These are phyloP conservation scores for Aureobasidium sp. DNA, from an alignment of 2,329 filamentous ascomycete genomes.

Conservation along the genomic window DNA sequence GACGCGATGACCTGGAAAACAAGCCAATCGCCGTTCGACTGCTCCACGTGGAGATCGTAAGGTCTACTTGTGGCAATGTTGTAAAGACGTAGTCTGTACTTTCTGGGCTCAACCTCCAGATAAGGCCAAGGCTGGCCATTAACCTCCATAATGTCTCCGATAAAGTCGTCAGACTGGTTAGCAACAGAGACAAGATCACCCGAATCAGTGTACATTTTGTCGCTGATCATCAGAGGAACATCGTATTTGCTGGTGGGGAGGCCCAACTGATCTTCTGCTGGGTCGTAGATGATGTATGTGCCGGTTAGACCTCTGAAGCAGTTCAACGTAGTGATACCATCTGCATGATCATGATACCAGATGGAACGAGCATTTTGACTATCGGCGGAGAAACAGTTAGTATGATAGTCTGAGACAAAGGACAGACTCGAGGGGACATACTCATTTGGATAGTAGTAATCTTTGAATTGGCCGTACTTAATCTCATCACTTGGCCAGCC, in stretches of 20 bases:
- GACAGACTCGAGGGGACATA: neutral
- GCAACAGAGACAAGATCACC: slow-evolving; percentile 44
- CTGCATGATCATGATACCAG: slow-evolving; percentile 38
- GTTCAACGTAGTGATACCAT: slow-evolving; percentile 45
- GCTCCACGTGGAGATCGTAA: slow-evolving; percentile 45
- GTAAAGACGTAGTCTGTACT: slow-evolving; percentile 52
- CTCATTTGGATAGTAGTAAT: slow-evolving; percentile 56
- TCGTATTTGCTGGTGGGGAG: slow-evolving; percentile 50
- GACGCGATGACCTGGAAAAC: slow-evolving; percentile 50
- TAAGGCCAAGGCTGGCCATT: slow-evolving; percentile 56
- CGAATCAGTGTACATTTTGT: slow-evolving; percentile 48
- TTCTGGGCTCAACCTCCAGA: slow-evolving; percentile 51
- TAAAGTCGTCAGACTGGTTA: slow-evolving; percentile 41
- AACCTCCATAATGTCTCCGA: slow-evolving; percentile 52
- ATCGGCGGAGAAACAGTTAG: neutral
- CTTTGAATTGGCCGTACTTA: slow-evolving; percentile 49
- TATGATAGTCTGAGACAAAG: neutral
- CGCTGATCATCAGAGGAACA: slow-evolving; percentile 44
- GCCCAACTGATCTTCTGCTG: slow-evolving; percentile 39
- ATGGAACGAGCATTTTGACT: neutral
- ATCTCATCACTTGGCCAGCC: slow-evolving; percentile 51
- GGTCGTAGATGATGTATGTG: slow-evolving; percentile 49
- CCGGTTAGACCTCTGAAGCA: slow-evolving; percentile 52
- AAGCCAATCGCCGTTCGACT: slow-evolving; percentile 31
- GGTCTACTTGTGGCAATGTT: slow-evolving; percentile 43